Conservation (phyloP, 345 rosid species). For the Erysimum cheiranthoides region DNA sequence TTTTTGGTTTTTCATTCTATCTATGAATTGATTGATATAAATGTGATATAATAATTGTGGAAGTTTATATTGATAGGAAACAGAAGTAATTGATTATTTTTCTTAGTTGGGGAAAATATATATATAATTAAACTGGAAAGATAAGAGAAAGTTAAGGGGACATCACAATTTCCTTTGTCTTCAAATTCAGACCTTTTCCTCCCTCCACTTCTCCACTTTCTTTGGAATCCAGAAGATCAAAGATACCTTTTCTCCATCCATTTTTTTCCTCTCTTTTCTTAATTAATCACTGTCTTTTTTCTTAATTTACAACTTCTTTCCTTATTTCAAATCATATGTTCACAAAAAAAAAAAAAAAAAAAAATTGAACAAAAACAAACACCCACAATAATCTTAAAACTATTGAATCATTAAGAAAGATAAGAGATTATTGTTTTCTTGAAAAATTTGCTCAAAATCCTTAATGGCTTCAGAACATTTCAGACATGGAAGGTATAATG, state of each 20-base stretch:
- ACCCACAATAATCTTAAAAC: not conserved
- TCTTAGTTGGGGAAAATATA: conserved; percentile 4
- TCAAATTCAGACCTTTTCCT: conserved; percentile 35
- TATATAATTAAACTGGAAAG: not conserved
- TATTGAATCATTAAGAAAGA: not conserved
- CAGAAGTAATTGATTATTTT: not conserved
- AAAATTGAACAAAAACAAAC: not conserved
- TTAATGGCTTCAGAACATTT: conserved; percentile 29
- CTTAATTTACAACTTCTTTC: conserved; percentile 34
- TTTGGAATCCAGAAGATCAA: conserved; percentile 39
- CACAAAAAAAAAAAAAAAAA: not conserved
- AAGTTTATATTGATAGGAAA: not conserved
- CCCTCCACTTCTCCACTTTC: conserved; percentile 48
- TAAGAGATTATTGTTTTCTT: not conserved
- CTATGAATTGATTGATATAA: not conserved
- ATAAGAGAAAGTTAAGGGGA: conserved; percentile 41
- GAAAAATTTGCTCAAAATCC: conserved; percentile 8
- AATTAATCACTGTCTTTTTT: conserved; percentile 21
- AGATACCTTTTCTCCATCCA: conserved; percentile 44
- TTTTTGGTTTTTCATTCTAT: too few species aligned
- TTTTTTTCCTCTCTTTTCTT: conserved; percentile 38
- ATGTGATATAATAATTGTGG: not conserved
- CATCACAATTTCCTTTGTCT: conserved; percentile 36
- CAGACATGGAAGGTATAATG: conserved; percentile 35
- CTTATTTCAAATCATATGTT: conserved; percentile 17